phyloP scores from a whole-genome alignment of 805 yeast species.

The Debaryomyces castellii region DNA sequence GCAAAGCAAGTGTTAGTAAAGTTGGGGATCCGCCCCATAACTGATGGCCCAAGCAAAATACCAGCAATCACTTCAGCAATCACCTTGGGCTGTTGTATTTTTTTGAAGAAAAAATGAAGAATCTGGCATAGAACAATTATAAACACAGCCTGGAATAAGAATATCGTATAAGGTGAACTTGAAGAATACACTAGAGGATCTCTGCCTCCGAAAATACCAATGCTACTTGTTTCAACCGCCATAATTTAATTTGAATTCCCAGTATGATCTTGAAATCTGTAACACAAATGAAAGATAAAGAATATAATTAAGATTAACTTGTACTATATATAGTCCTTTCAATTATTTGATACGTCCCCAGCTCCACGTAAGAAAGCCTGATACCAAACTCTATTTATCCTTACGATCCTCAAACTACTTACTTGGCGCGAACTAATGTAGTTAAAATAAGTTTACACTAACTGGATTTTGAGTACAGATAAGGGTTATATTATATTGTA shows the following conservation, averaged over 20 bases:
- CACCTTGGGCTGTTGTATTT: constrained; percentile 72
- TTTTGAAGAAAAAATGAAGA: constrained; percentile 58
- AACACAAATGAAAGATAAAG: no score
- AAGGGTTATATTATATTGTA: no score
- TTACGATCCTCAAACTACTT: no score
- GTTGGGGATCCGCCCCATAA: constrained; percentile 66
- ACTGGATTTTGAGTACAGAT: no score
- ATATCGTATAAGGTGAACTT: constrained; percentile 62
- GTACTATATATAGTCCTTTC: no score
- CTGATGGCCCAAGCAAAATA: constrained; percentile 73
- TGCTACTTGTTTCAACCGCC: constrained; percentile 37
- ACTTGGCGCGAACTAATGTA: no score
- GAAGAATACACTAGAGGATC: constrained; percentile 65
- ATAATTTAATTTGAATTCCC: constrained; percentile 11
- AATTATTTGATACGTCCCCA: no score
- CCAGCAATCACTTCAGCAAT: constrained; percentile 83
- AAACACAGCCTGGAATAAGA: constrained; percentile 66
- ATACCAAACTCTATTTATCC: no score
- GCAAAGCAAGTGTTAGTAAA: constrained; percentile 70
- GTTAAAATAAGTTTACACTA: no score
- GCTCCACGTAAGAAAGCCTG: no score
- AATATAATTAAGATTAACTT: no score
- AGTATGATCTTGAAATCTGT: no score
- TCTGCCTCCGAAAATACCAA: constrained; percentile 70
- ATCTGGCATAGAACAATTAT: constrained; percentile 60